Conservation (phyloP, 2,329 filamentous ascomycete species). For the Sarocladium kiliense region DNA sequence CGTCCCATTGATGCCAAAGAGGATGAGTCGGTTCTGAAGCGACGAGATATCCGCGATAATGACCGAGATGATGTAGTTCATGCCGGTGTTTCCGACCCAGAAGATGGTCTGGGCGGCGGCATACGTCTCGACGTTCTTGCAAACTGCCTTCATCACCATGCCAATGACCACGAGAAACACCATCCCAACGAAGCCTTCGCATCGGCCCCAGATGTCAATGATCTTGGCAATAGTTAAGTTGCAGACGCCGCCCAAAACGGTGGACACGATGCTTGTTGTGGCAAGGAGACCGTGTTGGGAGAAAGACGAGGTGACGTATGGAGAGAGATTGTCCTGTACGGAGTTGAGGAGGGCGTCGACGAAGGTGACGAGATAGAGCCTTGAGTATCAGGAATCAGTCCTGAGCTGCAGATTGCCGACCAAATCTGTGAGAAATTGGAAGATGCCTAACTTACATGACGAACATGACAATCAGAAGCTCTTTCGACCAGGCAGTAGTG, state of each 20-base stretch:
- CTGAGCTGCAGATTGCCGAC: no score
- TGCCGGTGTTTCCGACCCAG: slow-evolving; percentile 48
- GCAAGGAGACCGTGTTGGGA: slow-evolving; percentile 60
- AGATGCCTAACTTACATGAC: slow-evolving; percentile 25
- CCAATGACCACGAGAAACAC: slow-evolving; percentile 41
- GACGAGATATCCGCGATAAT: slow-evolving; percentile 39
- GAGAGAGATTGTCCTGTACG: slow-evolving; percentile 44
- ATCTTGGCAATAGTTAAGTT: slow-evolving; percentile 40
- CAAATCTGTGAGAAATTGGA: not conserved
- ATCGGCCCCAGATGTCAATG: slow-evolving; percentile 44
- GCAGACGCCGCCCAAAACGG: slow-evolving; percentile 32
- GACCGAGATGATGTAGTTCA: slow-evolving; percentile 34
- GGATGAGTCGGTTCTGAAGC: slow-evolving; percentile 36
- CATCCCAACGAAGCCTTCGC: slow-evolving; percentile 38
- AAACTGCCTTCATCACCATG: slow-evolving; percentile 60
- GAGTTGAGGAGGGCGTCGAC: slow-evolving; percentile 29
- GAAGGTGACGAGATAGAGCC: slow-evolving; percentile 34
- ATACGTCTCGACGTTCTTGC: slow-evolving; percentile 51
- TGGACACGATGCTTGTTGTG: slow-evolving; percentile 57
- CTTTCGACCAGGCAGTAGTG: slow-evolving; percentile 31
- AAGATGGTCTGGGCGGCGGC: slow-evolving; percentile 60
- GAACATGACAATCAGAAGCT: slow-evolving; percentile 30
- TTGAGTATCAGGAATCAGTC: slow-evolving; percentile 16
- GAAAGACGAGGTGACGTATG: slow-evolving; percentile 64
- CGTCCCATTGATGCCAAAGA: slow-evolving; percentile 36